These are phyloP conservation scores for Nemania serpens DNA, from an alignment of 2,329 filamentous ascomycete species.

Conservation along the genomic window DNA sequence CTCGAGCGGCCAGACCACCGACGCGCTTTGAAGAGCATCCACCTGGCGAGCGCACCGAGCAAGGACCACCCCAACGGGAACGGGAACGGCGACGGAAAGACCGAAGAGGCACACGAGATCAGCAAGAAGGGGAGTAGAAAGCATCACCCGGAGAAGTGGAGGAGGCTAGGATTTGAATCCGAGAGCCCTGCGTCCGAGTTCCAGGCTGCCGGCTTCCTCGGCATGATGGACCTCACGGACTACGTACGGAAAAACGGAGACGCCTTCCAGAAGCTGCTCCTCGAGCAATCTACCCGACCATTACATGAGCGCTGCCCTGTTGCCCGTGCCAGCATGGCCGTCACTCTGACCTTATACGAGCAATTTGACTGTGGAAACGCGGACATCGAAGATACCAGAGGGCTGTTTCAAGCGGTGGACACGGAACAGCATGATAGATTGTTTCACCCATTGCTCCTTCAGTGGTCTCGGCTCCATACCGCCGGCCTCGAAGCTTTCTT, in stretches of 20 bases:
- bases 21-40: conserved; percentile 81
- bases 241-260: conserved; percentile 93
- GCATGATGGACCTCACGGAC: conserved; percentile 96
- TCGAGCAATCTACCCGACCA: conserved; percentile 83
- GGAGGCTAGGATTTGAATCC: conserved; percentile 85
- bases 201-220: conserved; percentile 81
- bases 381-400: conserved; percentile 77
- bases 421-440: conserved; percentile 82
- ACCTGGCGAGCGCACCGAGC: conserved; percentile 76
- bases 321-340: conserved; percentile 81
- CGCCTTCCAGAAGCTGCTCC: conserved; percentile 84
- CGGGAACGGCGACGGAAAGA: conserved; percentile 42
- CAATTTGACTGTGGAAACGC: conserved; percentile 92
- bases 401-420: conserved; percentile 76
- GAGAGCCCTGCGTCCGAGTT: conserved; percentile 90
- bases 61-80: conserved; percentile 39
- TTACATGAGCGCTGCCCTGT: conserved; percentile 79
- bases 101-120: conserved; percentile 47
- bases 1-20: conserved; percentile 87
- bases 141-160: conserved; percentile 91
- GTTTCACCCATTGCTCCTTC: conserved; percentile 84
- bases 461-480: conserved; percentile 91
- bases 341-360: conserved; percentile 88
- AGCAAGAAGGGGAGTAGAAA: conserved; percentile 66
- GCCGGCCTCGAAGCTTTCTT: conserved; percentile 86